phyloP scores from a whole-genome alignment of 345 rosid genomes.

The Anacardium occidentale region DNA sequence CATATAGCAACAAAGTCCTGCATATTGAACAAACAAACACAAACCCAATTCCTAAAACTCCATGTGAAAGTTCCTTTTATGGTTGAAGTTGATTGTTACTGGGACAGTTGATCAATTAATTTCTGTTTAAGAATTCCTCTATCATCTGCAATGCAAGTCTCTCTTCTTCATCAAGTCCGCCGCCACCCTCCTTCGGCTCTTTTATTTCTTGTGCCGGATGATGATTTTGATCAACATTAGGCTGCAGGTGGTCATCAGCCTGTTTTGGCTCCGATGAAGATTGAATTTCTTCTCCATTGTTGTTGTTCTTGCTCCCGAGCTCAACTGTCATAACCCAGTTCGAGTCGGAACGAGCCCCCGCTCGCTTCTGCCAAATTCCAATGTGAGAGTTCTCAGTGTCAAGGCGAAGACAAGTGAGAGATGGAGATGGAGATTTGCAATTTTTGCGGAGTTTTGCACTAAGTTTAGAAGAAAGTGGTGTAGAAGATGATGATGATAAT shows the following conservation, averaged over 20 bases:
- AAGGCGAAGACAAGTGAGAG: slow-evolving; percentile 74
- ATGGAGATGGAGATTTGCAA: slow-evolving; percentile 68
- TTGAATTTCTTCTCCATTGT: background rate
- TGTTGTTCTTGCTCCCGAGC: slow-evolving; percentile 34
- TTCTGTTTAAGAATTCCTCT: slow-evolving; percentile 43
- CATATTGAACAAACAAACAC: slow-evolving; percentile 2
- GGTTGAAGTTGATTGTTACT: background rate
- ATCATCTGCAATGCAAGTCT: slow-evolving; percentile 46
- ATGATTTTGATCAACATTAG: background rate
- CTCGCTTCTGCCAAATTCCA: slow-evolving; percentile 83
- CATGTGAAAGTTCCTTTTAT: background rate
- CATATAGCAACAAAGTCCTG: slow-evolving; percentile 3
- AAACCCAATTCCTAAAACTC: background rate
- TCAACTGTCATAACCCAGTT: slow-evolving; percentile 79
- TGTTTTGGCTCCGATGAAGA: slow-evolving; percentile 15
- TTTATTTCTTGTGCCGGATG: background rate
- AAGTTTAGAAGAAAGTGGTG: slow-evolving; percentile 47
- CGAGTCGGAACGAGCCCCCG: slow-evolving; percentile 57
- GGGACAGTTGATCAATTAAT: background rate
- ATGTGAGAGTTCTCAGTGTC: slow-evolving; percentile 69
- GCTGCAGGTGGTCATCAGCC: background rate
- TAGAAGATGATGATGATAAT: background rate
- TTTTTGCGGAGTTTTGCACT: slow-evolving; percentile 60
- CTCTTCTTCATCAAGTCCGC: slow-evolving; percentile 55
- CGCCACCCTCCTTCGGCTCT: slow-evolving; percentile 17